Evolutionary conservation across 495 filamentous ascomycete species (phyloP).

Genomic region (Cudoniella acicularis): DNA sequence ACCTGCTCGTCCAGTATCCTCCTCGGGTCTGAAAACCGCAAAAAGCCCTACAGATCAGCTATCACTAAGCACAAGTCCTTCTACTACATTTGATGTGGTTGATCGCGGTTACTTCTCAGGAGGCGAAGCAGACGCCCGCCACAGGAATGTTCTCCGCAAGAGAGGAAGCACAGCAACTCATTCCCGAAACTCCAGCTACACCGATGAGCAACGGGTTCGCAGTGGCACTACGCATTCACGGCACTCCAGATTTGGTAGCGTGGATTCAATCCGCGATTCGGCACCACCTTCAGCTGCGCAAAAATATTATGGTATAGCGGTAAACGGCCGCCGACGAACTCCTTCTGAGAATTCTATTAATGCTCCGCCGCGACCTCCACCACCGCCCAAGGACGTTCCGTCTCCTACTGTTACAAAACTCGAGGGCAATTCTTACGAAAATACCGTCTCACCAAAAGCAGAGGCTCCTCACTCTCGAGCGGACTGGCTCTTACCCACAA

Average conservation of each 20-base stretch:
- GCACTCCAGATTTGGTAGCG: conserved; percentile 76
- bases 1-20: conserved; percentile 38
- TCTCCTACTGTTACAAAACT: conserved; percentile 65
- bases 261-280: conserved; percentile 51
- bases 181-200: conserved; percentile 65
- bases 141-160: conserved; percentile 77
- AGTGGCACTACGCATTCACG: conserved; percentile 58
- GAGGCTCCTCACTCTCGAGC: conserved; percentile 40
- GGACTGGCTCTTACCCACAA: conserved; percentile 49
- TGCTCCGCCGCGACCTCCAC: conserved; percentile 43
- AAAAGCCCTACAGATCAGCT: conserved; percentile 30
- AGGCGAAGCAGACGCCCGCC: conserved; percentile 72
- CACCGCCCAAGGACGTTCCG: conserved; percentile 32
- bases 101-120: conserved; percentile 95
- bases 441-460: conserved; percentile 49
- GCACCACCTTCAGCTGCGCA: conserved; percentile 45
- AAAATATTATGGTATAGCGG: conserved; percentile 57
- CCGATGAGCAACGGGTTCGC: conserved; percentile 63
- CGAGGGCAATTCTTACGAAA: conserved; percentile 49
- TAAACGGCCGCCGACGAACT: conserved; percentile 40
- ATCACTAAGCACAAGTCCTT: conserved; percentile 11
- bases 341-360: conserved; percentile 44
- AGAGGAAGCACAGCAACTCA: conserved; percentile 50
- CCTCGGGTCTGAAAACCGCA: conserved; percentile 38
- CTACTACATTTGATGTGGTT: conserved; percentile 49